phyloP scores from a whole-genome alignment of 805 yeast species.

The Candida germanica region DNA sequence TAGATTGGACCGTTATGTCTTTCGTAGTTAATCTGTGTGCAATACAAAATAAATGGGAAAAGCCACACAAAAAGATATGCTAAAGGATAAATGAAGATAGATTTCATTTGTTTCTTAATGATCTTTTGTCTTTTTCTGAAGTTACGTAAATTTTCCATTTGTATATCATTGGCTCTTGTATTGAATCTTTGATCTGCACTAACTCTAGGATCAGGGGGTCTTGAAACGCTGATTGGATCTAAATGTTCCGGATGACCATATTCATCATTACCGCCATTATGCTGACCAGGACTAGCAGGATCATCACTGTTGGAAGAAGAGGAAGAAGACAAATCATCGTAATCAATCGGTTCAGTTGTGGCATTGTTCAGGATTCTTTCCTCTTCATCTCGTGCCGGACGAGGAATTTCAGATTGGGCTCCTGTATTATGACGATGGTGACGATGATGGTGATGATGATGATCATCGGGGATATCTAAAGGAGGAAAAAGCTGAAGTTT shows the following conservation, averaged over 20 bases:
- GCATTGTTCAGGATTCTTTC: background rate
- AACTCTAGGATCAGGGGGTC: slow-evolving; percentile 19
- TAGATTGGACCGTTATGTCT: slow-evolving; percentile 48
- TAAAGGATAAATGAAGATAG: slow-evolving; percentile 79
- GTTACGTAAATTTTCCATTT: slow-evolving; percentile 56
- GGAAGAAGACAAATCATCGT: slow-evolving; percentile 20
- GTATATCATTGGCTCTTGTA: slow-evolving; percentile 34
- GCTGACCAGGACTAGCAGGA: no score
- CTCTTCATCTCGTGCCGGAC: slow-evolving; percentile 2
- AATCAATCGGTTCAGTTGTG: slow-evolving; percentile 18
- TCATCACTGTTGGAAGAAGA: slow-evolving; percentile 17
- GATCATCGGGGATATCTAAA: slow-evolving; percentile 25
- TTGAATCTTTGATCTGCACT: slow-evolving; percentile 2
- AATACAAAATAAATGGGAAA: slow-evolving; percentile 69
- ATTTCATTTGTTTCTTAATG: slow-evolving; percentile 74
- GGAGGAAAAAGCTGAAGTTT: slow-evolving; percentile 25
- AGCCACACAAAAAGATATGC: slow-evolving; percentile 81
- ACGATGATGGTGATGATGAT: slow-evolving; percentile 2
- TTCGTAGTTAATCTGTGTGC: slow-evolving; percentile 52
- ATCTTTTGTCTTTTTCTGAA: slow-evolving; percentile 61
- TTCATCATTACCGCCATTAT: slow-evolving; percentile 18
- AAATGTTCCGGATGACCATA: background rate
- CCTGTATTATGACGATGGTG: background rate
- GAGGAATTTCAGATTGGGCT: background rate
- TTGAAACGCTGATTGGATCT: background rate